Percentiles rank a stretch among this genome's conserved stretches.
phyloP scores from a whole-genome alignment of 1,284 basidiomycete genomes.

The Mycena sp. region DNA sequence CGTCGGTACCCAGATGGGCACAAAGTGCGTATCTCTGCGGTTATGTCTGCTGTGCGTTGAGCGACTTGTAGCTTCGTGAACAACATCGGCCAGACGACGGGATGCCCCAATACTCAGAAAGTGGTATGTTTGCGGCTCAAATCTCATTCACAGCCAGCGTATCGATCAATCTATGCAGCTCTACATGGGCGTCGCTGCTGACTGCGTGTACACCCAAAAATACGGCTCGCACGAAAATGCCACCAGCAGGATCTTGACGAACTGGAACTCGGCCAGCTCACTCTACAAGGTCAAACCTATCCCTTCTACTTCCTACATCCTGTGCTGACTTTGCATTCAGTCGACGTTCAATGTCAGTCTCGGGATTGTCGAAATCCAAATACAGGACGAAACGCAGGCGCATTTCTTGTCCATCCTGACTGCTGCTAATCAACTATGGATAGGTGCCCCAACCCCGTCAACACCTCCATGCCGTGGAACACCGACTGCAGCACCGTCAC shows the following conservation, averaged over 20 bases:
- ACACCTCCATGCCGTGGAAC: constrained; percentile 64
- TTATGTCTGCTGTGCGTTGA: neutral
- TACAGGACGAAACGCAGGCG: constrained; percentile 64
- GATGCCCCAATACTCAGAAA: constrained; percentile 81
- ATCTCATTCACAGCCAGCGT: constrained; percentile 19
- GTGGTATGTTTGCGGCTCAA: constrained; percentile 62
- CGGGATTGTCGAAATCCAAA: constrained; percentile 82
- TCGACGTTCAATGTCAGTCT: constrained; percentile 87
- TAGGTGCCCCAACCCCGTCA: constrained; percentile 44
- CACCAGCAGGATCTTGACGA: constrained; percentile 77
- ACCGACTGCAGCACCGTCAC: constrained; percentile 60
- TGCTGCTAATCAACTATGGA: neutral
- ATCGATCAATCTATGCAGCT: constrained; percentile 47
- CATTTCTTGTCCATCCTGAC: neutral
- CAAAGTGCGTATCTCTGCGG: constrained; percentile 56
- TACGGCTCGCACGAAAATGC: constrained; percentile 74
- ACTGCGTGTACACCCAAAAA: constrained; percentile 80
- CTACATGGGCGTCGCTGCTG: constrained; percentile 89
- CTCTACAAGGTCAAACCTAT: constrained; percentile 82
- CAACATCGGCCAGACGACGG: constrained; percentile 71
- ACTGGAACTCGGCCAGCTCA: constrained; percentile 82
- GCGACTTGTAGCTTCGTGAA: constrained; percentile 64
- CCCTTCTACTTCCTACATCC: too few species aligned
- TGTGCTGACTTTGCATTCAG: constrained; percentile 26
- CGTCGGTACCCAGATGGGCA: constrained; percentile 56